Conservation (phyloP, 1,284 basidiomycete species). For the Ganoderma lingzhi region DNA sequence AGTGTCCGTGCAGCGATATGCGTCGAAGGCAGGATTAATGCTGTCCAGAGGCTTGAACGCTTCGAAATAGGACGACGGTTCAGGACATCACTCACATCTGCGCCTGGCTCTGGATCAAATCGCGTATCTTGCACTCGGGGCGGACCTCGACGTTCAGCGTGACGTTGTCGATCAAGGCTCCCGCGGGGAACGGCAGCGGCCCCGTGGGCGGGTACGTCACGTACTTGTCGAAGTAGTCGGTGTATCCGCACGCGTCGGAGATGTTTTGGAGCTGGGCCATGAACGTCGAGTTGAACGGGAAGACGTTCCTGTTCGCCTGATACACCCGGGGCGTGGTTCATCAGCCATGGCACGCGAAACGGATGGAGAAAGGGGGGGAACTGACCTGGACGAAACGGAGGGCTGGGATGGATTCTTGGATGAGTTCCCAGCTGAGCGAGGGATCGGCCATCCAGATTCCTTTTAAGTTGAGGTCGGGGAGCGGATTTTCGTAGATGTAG, state of each 20-base stretch:
- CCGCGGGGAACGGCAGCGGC: conserved; percentile 54
- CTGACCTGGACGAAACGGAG: conserved; percentile 46
- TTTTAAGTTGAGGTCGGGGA: conserved; percentile 44
- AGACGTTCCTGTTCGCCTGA: conserved; percentile 59
- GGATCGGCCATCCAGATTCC: conserved; percentile 52
- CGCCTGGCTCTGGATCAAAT: conserved; percentile 40
- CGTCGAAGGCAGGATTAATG: conserved; percentile 63
- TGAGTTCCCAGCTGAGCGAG: conserved; percentile 45
- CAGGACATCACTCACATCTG: conserved; percentile 32
- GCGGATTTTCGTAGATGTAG: conserved; percentile 49
- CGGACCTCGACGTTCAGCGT: conserved; percentile 35
- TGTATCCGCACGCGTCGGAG: conserved; percentile 50
- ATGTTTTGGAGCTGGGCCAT: conserved; percentile 44
- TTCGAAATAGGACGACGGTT: no score
- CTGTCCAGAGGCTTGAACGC: not conserved
- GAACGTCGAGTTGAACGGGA: conserved; percentile 50
- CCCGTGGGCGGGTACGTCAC: conserved; percentile 52
- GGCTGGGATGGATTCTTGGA: conserved; percentile 50
- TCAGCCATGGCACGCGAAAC: not conserved
- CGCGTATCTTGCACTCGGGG: conserved; percentile 54
- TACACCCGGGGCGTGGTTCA: not conserved
- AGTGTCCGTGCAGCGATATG: conserved; percentile 48
- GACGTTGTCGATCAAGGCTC: conserved; percentile 42
- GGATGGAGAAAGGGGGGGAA: not conserved
- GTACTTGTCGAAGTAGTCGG: conserved; percentile 46